Conservation (phyloP, 306 rosid genomes). For the Lablab purpureus region DNA sequence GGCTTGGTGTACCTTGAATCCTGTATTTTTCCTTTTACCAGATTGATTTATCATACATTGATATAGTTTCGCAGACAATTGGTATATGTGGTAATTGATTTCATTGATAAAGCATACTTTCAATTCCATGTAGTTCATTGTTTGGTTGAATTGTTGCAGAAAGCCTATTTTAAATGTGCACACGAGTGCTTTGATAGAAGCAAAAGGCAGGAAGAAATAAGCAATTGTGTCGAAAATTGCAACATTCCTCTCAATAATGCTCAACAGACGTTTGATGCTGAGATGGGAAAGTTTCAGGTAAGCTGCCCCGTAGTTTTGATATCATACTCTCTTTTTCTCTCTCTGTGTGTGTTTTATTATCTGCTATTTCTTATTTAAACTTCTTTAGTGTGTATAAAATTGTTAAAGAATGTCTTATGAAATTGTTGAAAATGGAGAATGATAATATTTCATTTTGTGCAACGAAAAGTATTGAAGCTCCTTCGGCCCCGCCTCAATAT, state of each 20-base stretch:
- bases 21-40: constrained; percentile 7
- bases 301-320: constrained; percentile 34
- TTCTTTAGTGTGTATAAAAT: constrained; percentile 15
- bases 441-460: constrained; percentile 3
- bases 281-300: constrained; percentile 95
- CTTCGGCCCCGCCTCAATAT: neutral
- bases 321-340: neutral
- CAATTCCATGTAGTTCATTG: constrained; percentile 28
- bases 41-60: neutral
- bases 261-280: constrained; percentile 82
- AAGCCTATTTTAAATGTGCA: constrained; percentile 94
- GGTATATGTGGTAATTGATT: neutral
- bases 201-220: constrained; percentile 77
- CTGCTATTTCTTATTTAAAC: neutral
- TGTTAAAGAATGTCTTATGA: neutral
- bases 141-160: constrained; percentile 60
- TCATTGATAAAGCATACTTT: constrained; percentile 10
- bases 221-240: constrained; percentile 78
- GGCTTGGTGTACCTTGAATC: constrained; percentile 1
- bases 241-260: constrained; percentile 77
- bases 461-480: neutral
- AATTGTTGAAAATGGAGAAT: constrained; percentile 6
- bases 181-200: constrained; percentile 90
- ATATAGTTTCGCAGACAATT: constrained; percentile 24
- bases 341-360: neutral